Evolutionary conservation across 495 filamentous ascomycete species (phyloP).

Genomic region (Polyplosphaeria fusca): DNA sequence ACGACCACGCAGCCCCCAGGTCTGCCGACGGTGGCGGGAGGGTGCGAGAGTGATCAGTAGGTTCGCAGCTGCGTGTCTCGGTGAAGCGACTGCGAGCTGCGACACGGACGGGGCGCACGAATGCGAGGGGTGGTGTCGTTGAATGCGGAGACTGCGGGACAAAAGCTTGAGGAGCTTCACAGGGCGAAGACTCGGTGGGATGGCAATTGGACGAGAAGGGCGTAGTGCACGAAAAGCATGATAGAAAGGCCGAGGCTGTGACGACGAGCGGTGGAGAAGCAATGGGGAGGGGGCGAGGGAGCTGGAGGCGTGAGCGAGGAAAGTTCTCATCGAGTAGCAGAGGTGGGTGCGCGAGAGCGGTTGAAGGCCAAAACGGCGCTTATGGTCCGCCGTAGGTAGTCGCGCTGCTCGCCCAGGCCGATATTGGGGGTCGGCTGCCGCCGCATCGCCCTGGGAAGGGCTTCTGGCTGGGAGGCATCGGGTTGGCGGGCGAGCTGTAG

Average conservation of each 20-base stretch:
- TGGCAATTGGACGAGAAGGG: background rate
- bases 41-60: background rate
- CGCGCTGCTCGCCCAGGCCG: no score
- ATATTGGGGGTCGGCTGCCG: no score
- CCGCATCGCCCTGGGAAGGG: no score
- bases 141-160: slow-evolving; percentile 32
- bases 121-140: slow-evolving; percentile 5
- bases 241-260: background rate
- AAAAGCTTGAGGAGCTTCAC: slow-evolving; percentile 34
- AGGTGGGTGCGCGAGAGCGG: no score
- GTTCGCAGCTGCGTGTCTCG: background rate
- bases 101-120: background rate
- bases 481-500: no score
- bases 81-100: background rate
- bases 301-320: slow-evolving; percentile 16
- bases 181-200: slow-evolving; percentile 18
- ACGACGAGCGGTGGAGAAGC: background rate
- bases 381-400: no score
- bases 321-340: slow-evolving; percentile 27
- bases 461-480: no score
- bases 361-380: no score
- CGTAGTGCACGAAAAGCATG: slow-evolving; percentile 19
- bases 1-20: no score
- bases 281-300: slow-evolving; percentile 6
- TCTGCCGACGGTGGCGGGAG: no score